phyloP scores from a whole-genome alignment of 768 basidiomycete genomes.

The Ramaria sp. region DNA sequence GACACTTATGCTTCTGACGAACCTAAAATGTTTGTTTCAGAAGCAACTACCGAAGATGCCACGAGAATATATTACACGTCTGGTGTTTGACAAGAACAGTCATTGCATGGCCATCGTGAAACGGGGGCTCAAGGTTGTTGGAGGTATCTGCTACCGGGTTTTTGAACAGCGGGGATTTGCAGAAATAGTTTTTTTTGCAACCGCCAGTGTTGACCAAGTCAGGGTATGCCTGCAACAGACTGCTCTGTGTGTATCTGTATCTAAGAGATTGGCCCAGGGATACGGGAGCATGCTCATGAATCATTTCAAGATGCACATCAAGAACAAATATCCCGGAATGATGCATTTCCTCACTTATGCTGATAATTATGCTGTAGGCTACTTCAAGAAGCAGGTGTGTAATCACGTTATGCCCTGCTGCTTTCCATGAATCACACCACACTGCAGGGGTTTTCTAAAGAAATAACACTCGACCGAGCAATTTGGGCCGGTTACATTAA shows the following conservation, averaged over 20 bases:
- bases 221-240: conserved; percentile 45
- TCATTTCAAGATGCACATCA: conserved; percentile 90
- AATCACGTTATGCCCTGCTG: neutral
- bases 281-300: conserved; percentile 99
- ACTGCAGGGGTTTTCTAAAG: conserved; percentile 78
- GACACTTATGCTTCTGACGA: conserved; percentile 78
- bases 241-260: neutral
- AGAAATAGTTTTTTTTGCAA: conserved; percentile 98
- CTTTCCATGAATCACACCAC: neutral
- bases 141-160: conserved; percentile 94
- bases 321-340: conserved; percentile 72
- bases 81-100: conserved; percentile 91
- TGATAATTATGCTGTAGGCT: conserved; percentile 97
- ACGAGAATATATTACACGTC: conserved; percentile 91
- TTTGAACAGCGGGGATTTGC: conserved; percentile 93
- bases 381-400: conserved; percentile 85
- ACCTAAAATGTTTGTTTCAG: conserved; percentile 95
- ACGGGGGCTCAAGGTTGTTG: conserved; percentile 89
- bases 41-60: conserved; percentile 99
- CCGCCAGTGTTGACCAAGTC: conserved; percentile 92
- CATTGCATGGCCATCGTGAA: conserved; percentile 90
- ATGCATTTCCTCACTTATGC: conserved; percentile 96
- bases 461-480: conserved; percentile 83
- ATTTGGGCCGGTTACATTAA: conserved; percentile 99
- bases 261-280: conserved; percentile 42